These are phyloP conservation scores for Phialophora expanda DNA, from an alignment of 2,329 filamentous ascomycete genomes.

Conservation along the genomic window DNA sequence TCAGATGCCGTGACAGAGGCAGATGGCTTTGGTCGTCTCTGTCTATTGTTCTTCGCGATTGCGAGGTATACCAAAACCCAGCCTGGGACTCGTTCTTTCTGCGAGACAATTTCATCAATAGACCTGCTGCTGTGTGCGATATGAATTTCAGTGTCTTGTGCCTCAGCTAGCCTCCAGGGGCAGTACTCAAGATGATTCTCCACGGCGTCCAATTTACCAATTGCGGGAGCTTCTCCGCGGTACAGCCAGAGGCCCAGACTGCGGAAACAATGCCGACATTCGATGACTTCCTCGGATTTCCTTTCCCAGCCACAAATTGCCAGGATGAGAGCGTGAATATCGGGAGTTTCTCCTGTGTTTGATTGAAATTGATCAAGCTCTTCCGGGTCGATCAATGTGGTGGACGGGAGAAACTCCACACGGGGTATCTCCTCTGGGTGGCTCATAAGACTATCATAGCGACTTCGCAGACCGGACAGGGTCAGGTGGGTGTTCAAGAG, in stretches of 20 bases:
- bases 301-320: conserved; percentile 79
- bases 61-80: conserved; percentile 38
- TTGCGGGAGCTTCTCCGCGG: conserved; percentile 64
- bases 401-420: conserved; percentile 56
- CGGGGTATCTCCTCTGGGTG: conserved; percentile 49
- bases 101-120: conserved; percentile 11
- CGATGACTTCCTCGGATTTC: conserved; percentile 64
- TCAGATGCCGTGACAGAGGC: conserved; percentile 21
- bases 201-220: conserved; percentile 70
- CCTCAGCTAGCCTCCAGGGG: conserved; percentile 62
- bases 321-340: conserved; percentile 68
- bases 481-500: conserved; percentile 67
- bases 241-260: conserved; percentile 95
- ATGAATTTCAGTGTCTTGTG: conserved; percentile 38
- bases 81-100: conserved; percentile 34
- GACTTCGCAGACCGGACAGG: conserved; percentile 62
- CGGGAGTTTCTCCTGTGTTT: conserved; percentile 40
- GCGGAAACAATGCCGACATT: conserved; percentile 84
- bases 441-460: conserved; percentile 64
- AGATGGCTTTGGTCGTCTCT: conserved; percentile 20
- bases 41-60: conserved; percentile 32
- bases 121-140: conserved; percentile 12
- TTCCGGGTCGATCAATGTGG: conserved; percentile 42
- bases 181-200: conserved; percentile 82
- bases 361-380: conserved; percentile 43